Evolutionary conservation across 1,284 basidiomycete species (phyloP), one percentile per base, ranked within the genome.

Genomic region (Phellinidium pouzarii): DNA sequence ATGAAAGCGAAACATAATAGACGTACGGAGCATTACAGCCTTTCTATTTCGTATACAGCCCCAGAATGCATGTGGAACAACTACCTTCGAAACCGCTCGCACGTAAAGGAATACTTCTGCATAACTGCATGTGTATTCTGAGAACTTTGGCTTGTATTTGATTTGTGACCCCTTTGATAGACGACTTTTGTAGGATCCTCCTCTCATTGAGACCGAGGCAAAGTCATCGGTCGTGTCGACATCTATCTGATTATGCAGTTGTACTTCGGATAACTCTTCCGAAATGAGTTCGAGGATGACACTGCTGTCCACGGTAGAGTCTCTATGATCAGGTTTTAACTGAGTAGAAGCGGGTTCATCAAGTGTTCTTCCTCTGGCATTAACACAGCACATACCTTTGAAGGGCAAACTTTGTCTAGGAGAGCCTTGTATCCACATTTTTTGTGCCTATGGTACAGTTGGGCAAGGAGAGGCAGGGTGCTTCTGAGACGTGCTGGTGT

Each of bases 51-150:
- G 68, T 20, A 74, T 65, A 17, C 80, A 84, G 2, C 95, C 95
- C 80, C 92, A 90, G 48, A 96, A 77, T 3, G 75, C 73, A 14
- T 76, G 72, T 0, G 94, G 89, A 38, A 98, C 79, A 2, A 96
- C 77, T 1, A 72, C 64, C 37, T 81, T 80, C 0, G 91, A 81
- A 20, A 88, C 74, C 0, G 79, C 72, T 68, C 3, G 81, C 77
- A 67, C 83, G 95, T 17, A 82, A 74, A 59, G 76, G 82, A 37
- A 96, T 53, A 90, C 84, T 73, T 91, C 79, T 20, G 71, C 58
- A 58, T 82, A 67, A 45, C 70, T 74, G 59, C 86, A 91, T 0
- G 79, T 73, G 62, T 88, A 93, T 58, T 92, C 87, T 0, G 78
- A 74, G 61, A 93, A 92, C 7, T 79, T 78, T 9, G 91, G 91